Percentiles rank a stretch among this genome's conserved stretches.
Evolutionary conservation across 2,329 filamentous ascomycete species (phyloP).

Genomic region (Aureobasidium sp.): DNA sequence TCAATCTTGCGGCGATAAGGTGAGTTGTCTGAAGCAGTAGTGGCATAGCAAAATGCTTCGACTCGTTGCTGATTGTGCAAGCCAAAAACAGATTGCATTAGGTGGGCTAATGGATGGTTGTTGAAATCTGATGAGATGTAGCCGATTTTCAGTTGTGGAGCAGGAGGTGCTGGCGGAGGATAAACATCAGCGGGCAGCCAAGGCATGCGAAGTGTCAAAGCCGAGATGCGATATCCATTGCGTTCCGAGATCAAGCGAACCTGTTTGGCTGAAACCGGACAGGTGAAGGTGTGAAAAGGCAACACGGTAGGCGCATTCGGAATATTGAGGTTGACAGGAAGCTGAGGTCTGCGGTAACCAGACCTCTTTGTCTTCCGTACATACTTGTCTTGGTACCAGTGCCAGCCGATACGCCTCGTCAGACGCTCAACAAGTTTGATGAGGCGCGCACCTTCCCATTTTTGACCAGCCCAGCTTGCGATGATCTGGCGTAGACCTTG

Average conservation of each 20-base stretch:
- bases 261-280: conserved; percentile 81
- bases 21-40: conserved; percentile 82
- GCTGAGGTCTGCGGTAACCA: conserved; percentile 61
- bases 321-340: conserved; percentile 65
- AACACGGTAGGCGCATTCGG: conserved; percentile 89
- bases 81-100: conserved; percentile 99
- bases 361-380: conserved; percentile 48
- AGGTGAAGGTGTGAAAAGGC: conserved; percentile 97
- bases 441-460: conserved; percentile 82
- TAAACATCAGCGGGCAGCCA: conserved; percentile 81
- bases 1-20: conserved; percentile 89
- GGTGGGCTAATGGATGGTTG: conserved; percentile 89
- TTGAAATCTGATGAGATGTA: conserved; percentile 99
- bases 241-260: conserved; percentile 91
- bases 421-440: conserved; percentile 78
- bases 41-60: conserved; percentile 91
- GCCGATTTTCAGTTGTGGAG: conserved; percentile 77
- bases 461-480: conserved; percentile 56
- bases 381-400: conserved; percentile 82
- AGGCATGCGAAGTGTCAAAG: conserved; percentile 73
- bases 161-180: conserved; percentile 74
- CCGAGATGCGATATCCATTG: conserved; percentile 88
- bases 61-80: conserved; percentile 67
- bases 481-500: conserved; percentile 30
- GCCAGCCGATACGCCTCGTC: conserved; percentile 67